Evolutionary conservation across 352 stramenopile species (phyloP).

Genomic region (Achlya hypogyna): DNA sequence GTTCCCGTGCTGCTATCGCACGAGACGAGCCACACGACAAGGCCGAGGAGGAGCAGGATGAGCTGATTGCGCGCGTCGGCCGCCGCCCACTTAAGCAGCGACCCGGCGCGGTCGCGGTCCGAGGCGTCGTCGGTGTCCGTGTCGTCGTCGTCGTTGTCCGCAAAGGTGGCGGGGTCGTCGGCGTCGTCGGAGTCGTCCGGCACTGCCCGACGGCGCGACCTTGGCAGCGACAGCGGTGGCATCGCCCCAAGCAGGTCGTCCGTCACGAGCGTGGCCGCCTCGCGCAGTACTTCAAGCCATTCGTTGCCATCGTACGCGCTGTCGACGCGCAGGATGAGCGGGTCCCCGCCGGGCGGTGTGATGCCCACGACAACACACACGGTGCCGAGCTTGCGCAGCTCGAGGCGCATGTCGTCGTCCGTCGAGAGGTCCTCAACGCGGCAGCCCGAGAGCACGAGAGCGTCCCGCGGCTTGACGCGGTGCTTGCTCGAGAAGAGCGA

Average conservation of each 20-base stretch:
- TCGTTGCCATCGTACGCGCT: conserved; percentile 76
- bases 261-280: conserved; percentile 39
- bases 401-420: conserved; percentile 38
- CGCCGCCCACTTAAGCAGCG: conserved; percentile 50
- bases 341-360: conserved; percentile 52
- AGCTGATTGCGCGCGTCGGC: conserved; percentile 60
- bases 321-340: conserved; percentile 57
- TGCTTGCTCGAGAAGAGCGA: conserved; percentile 78
- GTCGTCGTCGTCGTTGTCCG: conserved; percentile 11
- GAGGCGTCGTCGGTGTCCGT: not conserved
- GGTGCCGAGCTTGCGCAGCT: conserved; percentile 37
- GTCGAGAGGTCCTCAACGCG: conserved; percentile 58
- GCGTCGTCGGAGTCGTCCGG: conserved; percentile 17
- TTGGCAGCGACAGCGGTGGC: not conserved
- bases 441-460: conserved; percentile 65
- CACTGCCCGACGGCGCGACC: not conserved
- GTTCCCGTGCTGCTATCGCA: not conserved
- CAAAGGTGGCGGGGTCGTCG: not conserved
- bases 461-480: conserved; percentile 41
- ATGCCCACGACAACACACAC: conserved; percentile 39
- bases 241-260: not conserved
- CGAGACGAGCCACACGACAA: conserved; percentile 50
- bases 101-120: conserved; percentile 29
- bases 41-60: conserved; percentile 40
- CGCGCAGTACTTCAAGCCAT: conserved; percentile 66